Evolutionary conservation across 2,329 filamentous ascomycete genomes (phyloP), one percentile per base, ranked within the genome.

Genomic region (Cercospora zeae-maydis): DNA sequence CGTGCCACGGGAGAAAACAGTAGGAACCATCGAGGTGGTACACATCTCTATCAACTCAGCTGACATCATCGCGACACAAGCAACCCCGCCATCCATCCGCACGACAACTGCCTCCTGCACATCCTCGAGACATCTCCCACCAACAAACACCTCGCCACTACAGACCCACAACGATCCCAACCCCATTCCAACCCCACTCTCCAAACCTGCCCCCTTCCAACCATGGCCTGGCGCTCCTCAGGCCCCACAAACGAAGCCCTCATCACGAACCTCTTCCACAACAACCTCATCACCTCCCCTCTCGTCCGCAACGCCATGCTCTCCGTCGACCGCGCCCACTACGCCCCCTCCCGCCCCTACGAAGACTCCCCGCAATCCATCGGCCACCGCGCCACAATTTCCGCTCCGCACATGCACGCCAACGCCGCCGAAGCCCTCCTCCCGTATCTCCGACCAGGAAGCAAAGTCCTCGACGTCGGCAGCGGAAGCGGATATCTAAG

Each of bases 161-260:
- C 47, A 27, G 6, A 51, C 10, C 51, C 51, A 54, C 51, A 6
- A 16, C 42, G 10, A 2, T 14, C 16, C 16, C 5, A 19, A 5
- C 16, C 3, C 6, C 24, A 27, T 3, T n/a, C 31, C 6, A 21
- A 10, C n/a, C 11, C 53, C 13, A 3, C 16, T 4, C 53, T 16
- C 56, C 14, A n/a, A 14, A 34, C n/a, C n/a, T 10, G 36, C 1
- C 47, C 14, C 21, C 9, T 19, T 2, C 54, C 39, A 34, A 82
- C 66, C 63, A 98, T 99, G 95, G 93, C 93, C 63, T 99, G 95
- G 95, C 86, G 86, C 69, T 92, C 90, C 76, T 90, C 88, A 6
- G 93, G 92, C 64, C 78, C 79, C 4, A 86, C 86, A 30, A 97
- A 98, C 75, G 77, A 79, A 42, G 87, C 87, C 61, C 83, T 99